These are phyloP conservation scores for Ganoderma boninense DNA, from an alignment of 1,284 basidiomycete genomes.

Conservation along the genomic window DNA sequence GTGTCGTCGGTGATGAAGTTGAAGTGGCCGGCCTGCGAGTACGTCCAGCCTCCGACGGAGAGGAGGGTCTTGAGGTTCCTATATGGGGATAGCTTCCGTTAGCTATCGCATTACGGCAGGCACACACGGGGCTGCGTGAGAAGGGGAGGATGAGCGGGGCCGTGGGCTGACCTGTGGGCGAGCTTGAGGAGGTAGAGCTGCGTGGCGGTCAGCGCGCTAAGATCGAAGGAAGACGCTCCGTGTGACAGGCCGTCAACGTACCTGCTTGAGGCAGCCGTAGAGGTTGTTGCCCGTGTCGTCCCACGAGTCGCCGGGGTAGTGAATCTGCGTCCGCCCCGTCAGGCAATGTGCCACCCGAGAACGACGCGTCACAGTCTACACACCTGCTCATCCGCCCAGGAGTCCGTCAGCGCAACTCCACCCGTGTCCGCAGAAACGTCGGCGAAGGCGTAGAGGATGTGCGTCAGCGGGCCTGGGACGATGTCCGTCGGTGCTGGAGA, in stretches of 20 bases:
- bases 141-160: background rate
- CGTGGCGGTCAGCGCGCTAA: background rate
- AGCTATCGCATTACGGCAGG: constrained; percentile 28
- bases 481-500: constrained; percentile 67
- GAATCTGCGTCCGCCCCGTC: constrained; percentile 57
- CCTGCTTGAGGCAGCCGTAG: constrained; percentile 90
- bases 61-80: constrained; percentile 82
- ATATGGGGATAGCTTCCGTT: constrained; percentile 3
- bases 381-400: constrained; percentile 86
- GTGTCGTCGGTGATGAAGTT: constrained; percentile 62
- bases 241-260: constrained; percentile 41
- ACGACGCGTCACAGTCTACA: background rate
- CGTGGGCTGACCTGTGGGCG: constrained; percentile 55
- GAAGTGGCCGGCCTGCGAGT: constrained; percentile 74
- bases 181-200: constrained; percentile 75
- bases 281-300: constrained; percentile 75
- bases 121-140: background rate
- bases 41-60: constrained; percentile 82
- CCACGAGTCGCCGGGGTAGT: constrained; percentile 70
- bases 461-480: constrained; percentile 64
- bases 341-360: background rate
- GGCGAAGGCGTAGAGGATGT: constrained; percentile 89
- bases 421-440: constrained; percentile 79
- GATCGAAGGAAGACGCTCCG: background rate
- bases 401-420: constrained; percentile 75